Evolutionary conservation across 2,329 filamentous ascomycete species (phyloP), one percentile per base, ranked within the genome.

Genomic region (Fusarium bulbicola): DNA sequence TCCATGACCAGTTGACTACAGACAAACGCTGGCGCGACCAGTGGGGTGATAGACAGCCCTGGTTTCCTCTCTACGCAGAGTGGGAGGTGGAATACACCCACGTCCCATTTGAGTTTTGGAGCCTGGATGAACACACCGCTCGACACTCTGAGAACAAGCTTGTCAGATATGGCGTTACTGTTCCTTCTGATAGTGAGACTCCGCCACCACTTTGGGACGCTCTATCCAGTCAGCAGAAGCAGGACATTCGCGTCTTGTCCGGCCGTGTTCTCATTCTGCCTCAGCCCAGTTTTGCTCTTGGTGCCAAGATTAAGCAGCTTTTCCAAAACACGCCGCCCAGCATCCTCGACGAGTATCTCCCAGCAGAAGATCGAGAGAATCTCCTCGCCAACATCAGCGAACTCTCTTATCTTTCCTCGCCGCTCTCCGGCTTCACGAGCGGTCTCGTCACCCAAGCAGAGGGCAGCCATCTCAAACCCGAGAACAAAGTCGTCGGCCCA

Each of bases 11-110:
- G 1, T 2, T 52, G 16, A 47, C 49, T 0, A 57, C 53, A 5
- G 26, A 53, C 24, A 3, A 49, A 3, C 26, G 66, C 0, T 58
- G 56, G 57, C 40, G 62, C 42, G 63, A 61, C 20, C 34, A 28
- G 16, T 66, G 63, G 66, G 58, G 43, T 0, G 34, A 78, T 34
- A 72, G 66, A 0, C 83, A 86, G 62, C 80, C 83, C 0, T 85
- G 80, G 80, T 81, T 80, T 28, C 84, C 84, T 0, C 76, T 86
- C 1, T 86, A 80, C 32, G 57, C 81, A 0, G 85, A 86, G 70
- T 86, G 84, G 84, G 83, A 85, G 59, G 80, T 74, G 2, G 79
- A 82, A 54, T 86, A 86, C 64, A 79, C 74, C 11, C 82, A 86
- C 65, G 74, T 85, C 10, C 77, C 78, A 0, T 81, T 76, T 39